phyloP scores from a whole-genome alignment of 228 moss, liverwort and hornwort genomes.

The Sphagnum fallax region DNA sequence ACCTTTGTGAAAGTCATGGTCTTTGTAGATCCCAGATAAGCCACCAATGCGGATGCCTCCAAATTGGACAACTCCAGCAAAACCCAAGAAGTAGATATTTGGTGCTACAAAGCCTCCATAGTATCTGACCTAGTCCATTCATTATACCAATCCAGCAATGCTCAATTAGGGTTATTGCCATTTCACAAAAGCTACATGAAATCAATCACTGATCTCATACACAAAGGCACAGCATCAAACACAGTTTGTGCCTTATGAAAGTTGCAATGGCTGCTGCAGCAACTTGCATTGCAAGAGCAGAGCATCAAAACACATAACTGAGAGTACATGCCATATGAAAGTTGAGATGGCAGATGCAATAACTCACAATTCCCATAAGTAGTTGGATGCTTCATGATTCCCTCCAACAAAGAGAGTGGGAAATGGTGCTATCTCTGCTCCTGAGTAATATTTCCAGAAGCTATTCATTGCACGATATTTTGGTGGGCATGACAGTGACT shows the following conservation, averaged over 20 bases:
- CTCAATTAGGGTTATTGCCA: no score
- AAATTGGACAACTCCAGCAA: conserved; percentile 84
- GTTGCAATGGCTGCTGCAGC: no score
- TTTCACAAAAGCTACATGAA: no score
- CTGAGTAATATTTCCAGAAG: conserved; percentile 98
- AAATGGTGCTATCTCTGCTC: conserved; percentile 68
- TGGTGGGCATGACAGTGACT: conserved; percentile 61
- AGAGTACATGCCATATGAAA: no score
- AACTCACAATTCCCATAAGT: conserved; percentile 92
- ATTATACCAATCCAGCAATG: conserved; percentile 8
- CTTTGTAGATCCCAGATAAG: conserved; percentile 85
- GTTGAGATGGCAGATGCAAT: no score
- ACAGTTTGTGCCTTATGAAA: no score
- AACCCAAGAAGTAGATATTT: conserved; percentile 83
- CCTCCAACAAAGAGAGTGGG: conserved; percentile 96
- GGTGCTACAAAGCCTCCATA: conserved; percentile 94
- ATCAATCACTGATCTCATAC: no score
- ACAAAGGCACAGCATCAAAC: no score
- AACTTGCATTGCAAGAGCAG: no score
- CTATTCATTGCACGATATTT: conserved; percentile 84
- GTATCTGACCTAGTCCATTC: conserved; percentile 65
- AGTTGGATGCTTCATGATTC: conserved; percentile 95
- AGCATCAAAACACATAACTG: no score
- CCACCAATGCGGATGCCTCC: conserved; percentile 90
- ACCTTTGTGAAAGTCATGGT: conserved; percentile 70